phyloP scores from a whole-genome alignment of 2,329 filamentous ascomycete species.

The Phialophora chinensis region DNA sequence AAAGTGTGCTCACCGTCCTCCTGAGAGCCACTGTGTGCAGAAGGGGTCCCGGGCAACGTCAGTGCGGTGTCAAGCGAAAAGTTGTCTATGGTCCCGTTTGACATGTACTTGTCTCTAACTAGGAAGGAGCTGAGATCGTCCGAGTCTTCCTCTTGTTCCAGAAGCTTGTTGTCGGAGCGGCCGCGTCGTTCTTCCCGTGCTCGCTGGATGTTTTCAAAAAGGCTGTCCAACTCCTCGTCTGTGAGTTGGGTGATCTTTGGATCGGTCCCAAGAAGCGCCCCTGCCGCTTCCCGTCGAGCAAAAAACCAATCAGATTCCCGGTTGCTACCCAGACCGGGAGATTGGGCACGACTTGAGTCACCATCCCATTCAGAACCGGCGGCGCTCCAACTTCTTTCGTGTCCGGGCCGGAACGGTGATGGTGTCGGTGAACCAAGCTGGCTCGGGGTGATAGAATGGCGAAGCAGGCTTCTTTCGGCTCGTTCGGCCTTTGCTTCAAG shows the following conservation, averaged over 20 bases:
- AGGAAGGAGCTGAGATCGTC: constrained; percentile 90
- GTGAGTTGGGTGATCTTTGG: constrained; percentile 89
- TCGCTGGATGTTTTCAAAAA: constrained; percentile 93
- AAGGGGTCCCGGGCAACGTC: constrained; percentile 90
- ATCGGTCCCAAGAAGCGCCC: constrained; percentile 84
- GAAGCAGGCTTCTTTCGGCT: constrained; percentile 78
- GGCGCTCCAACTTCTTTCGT: constrained; percentile 81
- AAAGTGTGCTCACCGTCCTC: constrained; percentile 59
- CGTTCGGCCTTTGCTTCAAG: constrained; percentile 93
- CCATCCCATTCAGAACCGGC: constrained; percentile 76
- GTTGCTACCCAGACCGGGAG: constrained; percentile 71
- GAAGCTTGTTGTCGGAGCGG: constrained; percentile 60
- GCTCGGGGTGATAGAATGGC: constrained; percentile 75
- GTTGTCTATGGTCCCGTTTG: constrained; percentile 91
- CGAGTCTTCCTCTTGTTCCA: constrained; percentile 75
- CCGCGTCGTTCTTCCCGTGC: constrained; percentile 84
- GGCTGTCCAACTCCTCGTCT: constrained; percentile 89
- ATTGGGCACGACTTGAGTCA: constrained; percentile 76
- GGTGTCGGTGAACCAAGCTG: constrained; percentile 68
- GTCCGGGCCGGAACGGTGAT: constrained; percentile 65
- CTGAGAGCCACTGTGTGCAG: constrained; percentile 65
- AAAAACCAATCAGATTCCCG: constrained; percentile 94
- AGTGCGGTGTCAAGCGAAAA: constrained; percentile 93
- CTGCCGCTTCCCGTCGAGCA: constrained; percentile 89
- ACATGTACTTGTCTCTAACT: constrained; percentile 91